These are phyloP conservation scores for Allium sativum DNA, from an alignment of 106 monocot genomes.

Conservation along the genomic window DNA sequence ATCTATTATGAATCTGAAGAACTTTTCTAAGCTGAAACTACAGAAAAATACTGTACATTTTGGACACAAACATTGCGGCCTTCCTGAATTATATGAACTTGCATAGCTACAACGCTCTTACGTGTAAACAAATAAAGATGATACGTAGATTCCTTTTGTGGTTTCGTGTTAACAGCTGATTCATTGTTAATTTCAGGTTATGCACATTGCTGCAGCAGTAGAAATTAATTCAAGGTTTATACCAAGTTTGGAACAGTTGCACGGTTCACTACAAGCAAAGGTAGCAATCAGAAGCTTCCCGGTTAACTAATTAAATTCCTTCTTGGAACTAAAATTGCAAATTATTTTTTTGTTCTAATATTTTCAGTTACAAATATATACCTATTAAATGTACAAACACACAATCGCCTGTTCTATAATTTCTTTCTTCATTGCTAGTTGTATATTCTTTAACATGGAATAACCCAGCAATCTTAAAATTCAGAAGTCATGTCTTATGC, in stretches of 20 bases:
- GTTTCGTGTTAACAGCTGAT: conserved; percentile 2
- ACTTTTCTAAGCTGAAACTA: no score
- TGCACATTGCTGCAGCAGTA: conserved; percentile 93
- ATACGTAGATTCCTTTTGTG: not conserved
- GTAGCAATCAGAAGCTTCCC: conserved; percentile 9
- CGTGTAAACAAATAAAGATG: no score
- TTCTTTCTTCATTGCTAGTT: not conserved
- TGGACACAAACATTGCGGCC: not conserved
- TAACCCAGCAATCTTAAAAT: no score
- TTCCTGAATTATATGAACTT: not conserved
- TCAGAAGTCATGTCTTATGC: no score
- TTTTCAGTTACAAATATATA: not conserved
- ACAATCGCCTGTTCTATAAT: not conserved
- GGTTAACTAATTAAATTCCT: not conserved
- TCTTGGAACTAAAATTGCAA: not conserved
- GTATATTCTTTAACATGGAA: no score
- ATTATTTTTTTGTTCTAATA: not conserved
- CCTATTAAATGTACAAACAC: not conserved
- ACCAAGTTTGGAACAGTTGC: conserved; percentile 63
- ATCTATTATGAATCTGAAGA: no score
- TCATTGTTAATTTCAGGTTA: conserved; percentile 46
- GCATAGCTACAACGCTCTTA: no score
- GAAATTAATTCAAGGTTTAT: conserved; percentile 80
- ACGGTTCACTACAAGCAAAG: conserved; percentile 67
- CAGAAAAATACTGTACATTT: no score